Evolutionary conservation across 2,329 filamentous ascomycete genomes (phyloP).

Genomic region (Tolypocladium nubicola): DNA sequence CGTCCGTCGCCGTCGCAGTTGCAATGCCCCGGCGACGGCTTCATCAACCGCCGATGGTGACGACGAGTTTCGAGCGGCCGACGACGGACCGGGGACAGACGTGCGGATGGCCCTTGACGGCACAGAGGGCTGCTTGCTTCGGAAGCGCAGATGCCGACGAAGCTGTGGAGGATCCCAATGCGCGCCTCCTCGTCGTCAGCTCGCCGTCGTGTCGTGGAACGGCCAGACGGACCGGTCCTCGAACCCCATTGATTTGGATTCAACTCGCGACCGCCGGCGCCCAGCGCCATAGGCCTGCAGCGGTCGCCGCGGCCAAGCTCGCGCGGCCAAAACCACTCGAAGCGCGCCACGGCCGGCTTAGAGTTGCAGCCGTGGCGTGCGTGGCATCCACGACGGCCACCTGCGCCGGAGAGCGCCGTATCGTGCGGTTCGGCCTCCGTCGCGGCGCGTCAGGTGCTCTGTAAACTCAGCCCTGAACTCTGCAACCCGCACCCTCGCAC

Average conservation of each 20-base stretch:
- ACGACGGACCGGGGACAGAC: not conserved
- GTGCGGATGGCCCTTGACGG: not conserved
- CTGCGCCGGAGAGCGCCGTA: not conserved
- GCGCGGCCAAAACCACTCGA: not conserved
- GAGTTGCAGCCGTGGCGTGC: no score
- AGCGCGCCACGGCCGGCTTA: not conserved
- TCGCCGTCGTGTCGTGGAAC: not conserved
- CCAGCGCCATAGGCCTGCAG: not conserved
- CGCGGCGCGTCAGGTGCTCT: not conserved
- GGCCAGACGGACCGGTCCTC: not conserved
- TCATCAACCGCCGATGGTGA: not conserved
- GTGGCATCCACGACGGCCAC: not conserved
- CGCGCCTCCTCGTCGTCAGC: not conserved
- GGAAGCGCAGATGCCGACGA: not conserved
- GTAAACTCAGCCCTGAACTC: not conserved
- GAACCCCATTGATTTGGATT: not conserved
- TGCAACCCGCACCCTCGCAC: not conserved
- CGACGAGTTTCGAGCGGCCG: not conserved
- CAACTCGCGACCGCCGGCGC: not conserved
- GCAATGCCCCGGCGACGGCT: not conserved
- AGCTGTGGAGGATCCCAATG: not conserved
- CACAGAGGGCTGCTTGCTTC: not conserved
- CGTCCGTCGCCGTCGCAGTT: not conserved
- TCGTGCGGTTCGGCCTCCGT: not conserved
- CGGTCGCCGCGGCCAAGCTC: not conserved